Base-by-base conservation (phyloP, 768 basidiomycete species). In the Fomitopsis serialis region DNA sequence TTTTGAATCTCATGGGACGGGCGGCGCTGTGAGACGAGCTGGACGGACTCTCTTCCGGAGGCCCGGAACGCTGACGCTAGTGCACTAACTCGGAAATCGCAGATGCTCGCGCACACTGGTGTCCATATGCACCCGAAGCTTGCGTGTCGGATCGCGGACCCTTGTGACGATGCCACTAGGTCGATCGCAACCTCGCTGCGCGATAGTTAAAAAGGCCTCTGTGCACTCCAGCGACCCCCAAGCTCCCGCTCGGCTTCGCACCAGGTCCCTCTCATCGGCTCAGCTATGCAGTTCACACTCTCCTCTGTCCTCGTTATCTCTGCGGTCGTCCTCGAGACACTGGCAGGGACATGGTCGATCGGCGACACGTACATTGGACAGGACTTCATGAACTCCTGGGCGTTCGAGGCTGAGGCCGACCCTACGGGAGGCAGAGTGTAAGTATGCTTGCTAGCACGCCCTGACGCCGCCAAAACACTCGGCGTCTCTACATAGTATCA, bases 401-500 rank as follows among this genome's bases (percentile, higher is more conserved):
- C 63, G 1, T 76, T 75, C 58, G 58, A 81, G 58, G 69, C 71
- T 21, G 75, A 79, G 37, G 12, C 77, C 1, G 86, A 87, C 59
- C 85, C 85, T 3, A 87, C 85, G 12, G 72, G 84, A 56, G 85
- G 85, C 22, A 73, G 84, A 48, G 86, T 88, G 85, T 85, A 65
- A 62, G 81, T 43, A 8, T 40, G 13, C 37, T 8, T 32, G 29
- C 29, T 32, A 32, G 29, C 29, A 11, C 29, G 29, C 29, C 29
- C 5, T 11, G 29, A 32, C 11, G 29, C 29, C 29, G 29, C 29
- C 29, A 6, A 11, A 32, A 23, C 22, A 35, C 42, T 34, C 32
- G 7, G 40, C 40, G 40, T 42, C 21, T 17, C 15, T 42, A 42
- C 15, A 5, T n/a, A 6, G 40, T n/a, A 3, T 23, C 25, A 42